phyloP scores from a whole-genome alignment of 306 rosid species.

The Fragaria iinumae region DNA sequence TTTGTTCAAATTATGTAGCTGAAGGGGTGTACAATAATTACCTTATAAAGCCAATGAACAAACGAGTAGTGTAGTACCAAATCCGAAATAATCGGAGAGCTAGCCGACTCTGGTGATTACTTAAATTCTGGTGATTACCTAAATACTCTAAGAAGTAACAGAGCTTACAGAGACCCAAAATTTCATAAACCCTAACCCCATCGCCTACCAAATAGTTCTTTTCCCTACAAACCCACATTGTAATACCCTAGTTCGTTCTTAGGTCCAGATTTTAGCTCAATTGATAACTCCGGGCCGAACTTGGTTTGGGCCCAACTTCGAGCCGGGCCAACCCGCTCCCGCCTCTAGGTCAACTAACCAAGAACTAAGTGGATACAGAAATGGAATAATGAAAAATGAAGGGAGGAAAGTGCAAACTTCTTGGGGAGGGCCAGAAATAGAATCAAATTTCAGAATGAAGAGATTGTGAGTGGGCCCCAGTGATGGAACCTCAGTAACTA shows the following conservation, averaged over 20 bases:
- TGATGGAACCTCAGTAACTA: slow-evolving; percentile 32
- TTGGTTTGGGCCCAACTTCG: no score
- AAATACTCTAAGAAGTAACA: background rate
- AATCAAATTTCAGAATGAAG: slow-evolving; percentile 16
- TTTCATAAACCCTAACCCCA: background rate
- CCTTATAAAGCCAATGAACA: background rate
- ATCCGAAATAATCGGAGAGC: background rate
- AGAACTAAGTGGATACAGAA: background rate
- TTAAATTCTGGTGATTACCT: background rate
- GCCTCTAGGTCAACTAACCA: background rate
- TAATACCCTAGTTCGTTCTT: background rate
- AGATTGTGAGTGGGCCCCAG: slow-evolving; percentile 38
- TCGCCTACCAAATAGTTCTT: no score
- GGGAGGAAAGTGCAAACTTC: background rate
- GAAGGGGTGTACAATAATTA: background rate
- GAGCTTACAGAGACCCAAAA: background rate
- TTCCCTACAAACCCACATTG: background rate
- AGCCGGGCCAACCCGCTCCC: no score
- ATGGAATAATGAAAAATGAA: background rate
- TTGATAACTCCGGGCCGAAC: no score
- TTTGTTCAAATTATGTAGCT: background rate
- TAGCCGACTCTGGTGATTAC: background rate
- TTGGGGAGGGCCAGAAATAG: background rate
- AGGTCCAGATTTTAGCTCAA: background rate
- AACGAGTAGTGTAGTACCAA: background rate